Evolutionary conservation across 2,329 filamentous ascomycete genomes (phyloP).

Genomic region (Cytospora mali): DNA sequence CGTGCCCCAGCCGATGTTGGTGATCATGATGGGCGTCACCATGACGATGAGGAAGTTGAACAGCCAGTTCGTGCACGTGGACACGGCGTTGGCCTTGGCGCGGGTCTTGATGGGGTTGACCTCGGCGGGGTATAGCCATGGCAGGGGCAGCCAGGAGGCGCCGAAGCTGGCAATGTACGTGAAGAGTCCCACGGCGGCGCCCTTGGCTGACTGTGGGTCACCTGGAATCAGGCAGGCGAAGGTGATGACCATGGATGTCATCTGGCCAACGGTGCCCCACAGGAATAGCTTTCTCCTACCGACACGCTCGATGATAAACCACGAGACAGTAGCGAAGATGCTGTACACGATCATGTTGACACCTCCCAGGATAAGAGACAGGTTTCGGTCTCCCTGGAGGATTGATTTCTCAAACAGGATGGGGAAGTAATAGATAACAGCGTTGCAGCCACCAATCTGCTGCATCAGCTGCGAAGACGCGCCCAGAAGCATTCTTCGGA

Average conservation of each 20-base stretch:
- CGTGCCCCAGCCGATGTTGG: conserved; percentile 57
- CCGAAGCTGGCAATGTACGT: conserved; percentile 37
- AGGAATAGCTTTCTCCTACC: conserved; percentile 66
- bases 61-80: conserved; percentile 63
- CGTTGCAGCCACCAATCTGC: conserved; percentile 61
- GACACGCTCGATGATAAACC: conserved; percentile 51
- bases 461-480: conserved; percentile 63
- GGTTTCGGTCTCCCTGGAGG: conserved; percentile 43
- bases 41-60: conserved; percentile 69
- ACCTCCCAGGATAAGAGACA: conserved; percentile 56
- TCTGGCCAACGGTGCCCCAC: conserved; percentile 64
- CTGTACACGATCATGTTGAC: conserved; percentile 63
- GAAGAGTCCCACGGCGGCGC: conserved; percentile 56
- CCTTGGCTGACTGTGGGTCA: conserved; percentile 36
- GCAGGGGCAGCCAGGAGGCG: conserved; percentile 57
- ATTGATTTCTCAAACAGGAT: conserved; percentile 56
- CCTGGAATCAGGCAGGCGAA: conserved; percentile 41
- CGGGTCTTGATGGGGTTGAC: conserved; percentile 62
- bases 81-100: conserved; percentile 65
- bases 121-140: conserved; percentile 65
- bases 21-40: conserved; percentile 66
- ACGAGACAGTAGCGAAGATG: conserved; percentile 60
- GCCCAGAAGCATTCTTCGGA: conserved; percentile 65
- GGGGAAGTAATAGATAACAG: conserved; percentile 64
- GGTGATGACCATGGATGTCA: conserved; percentile 60